phyloP scores from a whole-genome alignment of 148 eudicot genomes.

The Persicaria maculosa region DNA sequence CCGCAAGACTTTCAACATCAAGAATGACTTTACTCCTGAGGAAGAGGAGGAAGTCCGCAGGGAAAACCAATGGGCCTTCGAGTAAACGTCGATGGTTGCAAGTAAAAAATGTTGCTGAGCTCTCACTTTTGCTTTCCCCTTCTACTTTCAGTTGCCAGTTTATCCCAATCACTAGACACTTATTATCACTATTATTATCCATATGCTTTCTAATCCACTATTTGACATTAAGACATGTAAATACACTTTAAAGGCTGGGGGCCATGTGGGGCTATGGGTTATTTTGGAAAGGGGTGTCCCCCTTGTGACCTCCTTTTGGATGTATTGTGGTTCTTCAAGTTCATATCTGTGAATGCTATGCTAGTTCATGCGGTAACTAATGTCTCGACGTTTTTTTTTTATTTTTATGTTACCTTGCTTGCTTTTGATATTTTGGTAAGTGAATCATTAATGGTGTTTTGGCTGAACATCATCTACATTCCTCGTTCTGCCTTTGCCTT shows the following conservation, averaged over 20 bases:
- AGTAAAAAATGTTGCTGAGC: too few relatives aligned
- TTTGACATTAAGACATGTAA: too few relatives aligned
- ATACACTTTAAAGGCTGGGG: too few relatives aligned
- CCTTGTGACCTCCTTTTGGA: background rate
- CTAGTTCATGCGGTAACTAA: background rate
- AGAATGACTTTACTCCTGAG: slow-evolving; percentile 10
- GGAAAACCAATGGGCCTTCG: slow-evolving; percentile 15
- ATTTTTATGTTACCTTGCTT: background rate
- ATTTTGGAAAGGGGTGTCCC: background rate
- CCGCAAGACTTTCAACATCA: slow-evolving; percentile 13
- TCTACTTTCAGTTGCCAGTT: too few relatives aligned
- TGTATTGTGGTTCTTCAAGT: background rate
- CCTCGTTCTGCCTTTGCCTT: too few relatives aligned
- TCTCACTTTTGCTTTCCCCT: too few relatives aligned
- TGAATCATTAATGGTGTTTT: too few relatives aligned
- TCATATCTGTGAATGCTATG: background rate
- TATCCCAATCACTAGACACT: too few relatives aligned
- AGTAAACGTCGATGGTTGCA: background rate
- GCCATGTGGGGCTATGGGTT: too few relatives aligned
- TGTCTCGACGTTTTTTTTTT: background rate
- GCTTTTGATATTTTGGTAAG: background rate
- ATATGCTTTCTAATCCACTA: too few relatives aligned
- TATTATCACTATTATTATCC: too few relatives aligned
- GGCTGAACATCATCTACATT: too few relatives aligned
- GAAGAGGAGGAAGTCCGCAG: slow-evolving; percentile 14